Base-by-base conservation (phyloP, 306 rosid genomes). In the Quercus rubra region DNA sequence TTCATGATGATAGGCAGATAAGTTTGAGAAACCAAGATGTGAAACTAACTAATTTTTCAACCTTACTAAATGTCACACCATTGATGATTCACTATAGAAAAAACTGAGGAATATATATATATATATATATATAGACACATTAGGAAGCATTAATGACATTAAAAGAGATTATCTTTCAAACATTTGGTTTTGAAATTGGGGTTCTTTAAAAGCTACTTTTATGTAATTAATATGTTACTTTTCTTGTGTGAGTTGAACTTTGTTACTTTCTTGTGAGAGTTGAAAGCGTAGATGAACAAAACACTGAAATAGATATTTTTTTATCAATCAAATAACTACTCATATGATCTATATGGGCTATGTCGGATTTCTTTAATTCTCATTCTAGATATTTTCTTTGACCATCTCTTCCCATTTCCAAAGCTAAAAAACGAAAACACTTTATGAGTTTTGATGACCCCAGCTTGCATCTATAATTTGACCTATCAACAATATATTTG, bases 401-500 rank as follows among this genome's bases (percentile, higher is more conserved):
- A 67, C 71, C 27, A 67, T 18, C 12, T 67, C 51, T 33, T 12
- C 51, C 17, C 66, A 23, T 59, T 59, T 70, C 49, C 25, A 78
- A 58, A 59, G 77, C 63, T 49, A 78, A 58, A 55, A 72, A 79
- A 64, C 20, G 6, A 70, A 35, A 12, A 28, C 63, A 43, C 31
- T 59, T 71, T 71, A 71, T 43, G 31, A 43, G 75, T 52, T 41
- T 41, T 30, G 51, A 77, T 74, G 81, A 41, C 87, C 83, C 85
- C 88, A 68, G 78, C 82, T 52, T 63, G 35, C 61, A 28, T 82
- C 85, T 46, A 77, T 54, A 80, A 54, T 77, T 75, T 80, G 85
- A 83, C 86, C 83, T 25, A 83, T 83, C 86, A 80, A 73, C 82
- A 80, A 81, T 82, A 71, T 77, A 77, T 83, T 74, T 82, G 78